phyloP scores from a whole-genome alignment of 495 filamentous ascomycete genomes.

The Podospora pseudocomata region DNA sequence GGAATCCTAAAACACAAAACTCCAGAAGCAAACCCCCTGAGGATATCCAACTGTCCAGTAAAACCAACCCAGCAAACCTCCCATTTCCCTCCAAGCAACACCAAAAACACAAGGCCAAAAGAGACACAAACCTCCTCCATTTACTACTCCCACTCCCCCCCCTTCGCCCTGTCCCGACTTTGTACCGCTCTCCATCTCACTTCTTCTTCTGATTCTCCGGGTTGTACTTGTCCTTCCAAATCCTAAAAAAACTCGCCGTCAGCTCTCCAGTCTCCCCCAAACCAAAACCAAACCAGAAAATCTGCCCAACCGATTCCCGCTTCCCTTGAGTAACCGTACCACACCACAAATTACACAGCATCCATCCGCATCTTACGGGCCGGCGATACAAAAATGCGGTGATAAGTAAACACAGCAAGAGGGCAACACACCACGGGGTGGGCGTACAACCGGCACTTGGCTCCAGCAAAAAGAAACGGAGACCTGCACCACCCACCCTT shows the following conservation, averaged over 20 bases:
- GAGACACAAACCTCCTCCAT: not conserved
- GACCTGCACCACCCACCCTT: not conserved
- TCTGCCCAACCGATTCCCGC: not conserved
- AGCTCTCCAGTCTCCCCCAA: not conserved
- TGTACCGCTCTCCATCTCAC: not conserved
- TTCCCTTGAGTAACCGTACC: not conserved
- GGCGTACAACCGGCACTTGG: not conserved
- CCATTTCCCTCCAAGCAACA: not conserved
- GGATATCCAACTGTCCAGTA: not conserved
- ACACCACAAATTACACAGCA: not conserved
- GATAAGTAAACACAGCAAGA: not conserved
- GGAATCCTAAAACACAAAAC: not conserved
- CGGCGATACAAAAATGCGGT: not conserved
- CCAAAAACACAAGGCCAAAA: not conserved
- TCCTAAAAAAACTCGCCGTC: constrained; percentile 52
- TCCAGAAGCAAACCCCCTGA: not conserved
- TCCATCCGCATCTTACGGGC: not conserved
- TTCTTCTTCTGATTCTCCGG: constrained; percentile 52
- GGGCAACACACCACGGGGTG: not conserved
- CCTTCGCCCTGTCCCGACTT: not conserved
- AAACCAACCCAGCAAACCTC: not conserved
- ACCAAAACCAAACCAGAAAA: not conserved
- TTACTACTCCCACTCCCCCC: not conserved
- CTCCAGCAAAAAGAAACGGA: not conserved
- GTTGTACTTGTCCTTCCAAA: constrained; percentile 95